Evolutionary conservation across 495 filamentous ascomycete species (phyloP).

Genomic region (Aspergillus affinis): DNA sequence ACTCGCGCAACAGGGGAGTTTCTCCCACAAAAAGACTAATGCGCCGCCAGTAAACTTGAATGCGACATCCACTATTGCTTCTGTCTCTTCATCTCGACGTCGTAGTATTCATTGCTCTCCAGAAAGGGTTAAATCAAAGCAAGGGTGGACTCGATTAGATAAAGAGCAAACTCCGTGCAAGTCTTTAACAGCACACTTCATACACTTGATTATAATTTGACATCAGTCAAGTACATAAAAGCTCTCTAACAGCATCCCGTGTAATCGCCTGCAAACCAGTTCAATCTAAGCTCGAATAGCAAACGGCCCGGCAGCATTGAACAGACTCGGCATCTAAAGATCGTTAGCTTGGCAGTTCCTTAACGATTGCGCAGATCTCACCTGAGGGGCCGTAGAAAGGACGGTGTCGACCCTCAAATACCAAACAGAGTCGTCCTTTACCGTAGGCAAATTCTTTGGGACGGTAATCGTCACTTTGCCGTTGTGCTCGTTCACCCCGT

Average conservation of each 20-base stretch:
- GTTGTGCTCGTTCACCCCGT: conserved; percentile 20
- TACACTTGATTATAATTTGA: background rate
- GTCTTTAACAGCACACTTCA: background rate
- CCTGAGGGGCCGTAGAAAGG: conserved; percentile 36
- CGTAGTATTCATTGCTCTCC: no score
- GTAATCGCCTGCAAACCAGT: background rate
- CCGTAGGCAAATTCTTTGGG: conserved; percentile 29
- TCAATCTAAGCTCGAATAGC: conserved; percentile 3
- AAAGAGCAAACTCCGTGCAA: no score
- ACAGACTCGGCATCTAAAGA: conserved; percentile 33
- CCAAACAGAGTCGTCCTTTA: conserved; percentile 34
- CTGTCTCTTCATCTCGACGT: no score
- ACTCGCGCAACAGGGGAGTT: no score
- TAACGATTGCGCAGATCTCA: conserved; percentile 11
- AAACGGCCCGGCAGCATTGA: conserved; percentile 36
- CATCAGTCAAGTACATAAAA: no score
- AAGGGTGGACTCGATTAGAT: no score
- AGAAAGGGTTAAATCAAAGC: no score
- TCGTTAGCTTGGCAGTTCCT: conserved; percentile 7
- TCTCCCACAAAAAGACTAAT: no score
- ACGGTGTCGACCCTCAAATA: conserved; percentile 32
- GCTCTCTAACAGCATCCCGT: background rate
- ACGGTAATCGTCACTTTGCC: conserved; percentile 30
- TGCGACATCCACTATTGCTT: no score
- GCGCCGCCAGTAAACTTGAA: no score